Evolutionary conservation across 2,329 filamentous ascomycete genomes (phyloP), one percentile per base, ranked within the genome.

Genomic region (Apiospora phragmitis): DNA sequence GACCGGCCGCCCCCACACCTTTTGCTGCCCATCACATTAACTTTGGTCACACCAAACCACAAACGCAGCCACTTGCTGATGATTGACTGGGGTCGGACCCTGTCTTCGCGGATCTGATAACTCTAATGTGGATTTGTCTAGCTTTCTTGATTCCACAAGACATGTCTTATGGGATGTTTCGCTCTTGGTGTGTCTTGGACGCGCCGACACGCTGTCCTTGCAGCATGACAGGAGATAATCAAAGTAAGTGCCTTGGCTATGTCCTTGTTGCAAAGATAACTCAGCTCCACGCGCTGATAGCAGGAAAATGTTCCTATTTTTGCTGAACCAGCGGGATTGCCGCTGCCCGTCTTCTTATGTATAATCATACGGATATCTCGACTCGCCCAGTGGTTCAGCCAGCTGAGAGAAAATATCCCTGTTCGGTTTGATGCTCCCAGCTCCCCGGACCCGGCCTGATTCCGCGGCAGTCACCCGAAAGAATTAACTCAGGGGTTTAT

Each of bases 91-190:
- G 51, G 29, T 12, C n/a, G 29, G 29, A 35, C 51, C 29, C 55
- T 29, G 32, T 62, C 21, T 62, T 62, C 55, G 32, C 55, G 55
- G 55, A 62, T 62, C 55, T 38, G 55, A 62, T 62, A 62, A 62
- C 55, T 62, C 55, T 62, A 62, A 38, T 38, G 32, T 38, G 55
- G 55, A n/a, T 18, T 59, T 59, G 51, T n/a, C 29, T 35, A 35
- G 7, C 18, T 35, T 32, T 21, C 51, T 35, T 59, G 29, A 38
- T 62, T n/a, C 55, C 7, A 62, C 55, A 12, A 62, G 55, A 38
- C 55, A 38, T 62, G 55, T 62, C 55, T 62, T 32, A 62, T 11
- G 29, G 16, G 16, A 43, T 6, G 29, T 16, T 14, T 59, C 29
- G 29, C 35, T n/a, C 29, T 59, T 59, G 26, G 6, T 59, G 16